Evolutionary conservation across 257 asterid species (phyloP).

Genomic region (Salvia hispanica): DNA sequence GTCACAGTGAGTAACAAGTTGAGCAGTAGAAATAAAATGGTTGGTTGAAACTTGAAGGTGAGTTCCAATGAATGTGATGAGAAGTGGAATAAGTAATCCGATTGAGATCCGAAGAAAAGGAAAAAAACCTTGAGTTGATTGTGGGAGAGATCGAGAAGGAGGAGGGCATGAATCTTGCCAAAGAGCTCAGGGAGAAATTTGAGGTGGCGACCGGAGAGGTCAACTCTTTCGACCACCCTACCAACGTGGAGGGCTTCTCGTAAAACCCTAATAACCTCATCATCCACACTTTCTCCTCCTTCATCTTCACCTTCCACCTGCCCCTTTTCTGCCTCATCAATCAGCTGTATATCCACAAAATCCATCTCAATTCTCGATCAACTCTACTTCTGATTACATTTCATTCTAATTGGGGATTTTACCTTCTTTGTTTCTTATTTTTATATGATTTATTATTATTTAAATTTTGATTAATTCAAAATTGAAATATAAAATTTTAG

Average conservation of each 20-base stretch:
- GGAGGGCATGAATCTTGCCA: constrained; percentile 46
- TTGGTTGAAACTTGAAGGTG: neutral
- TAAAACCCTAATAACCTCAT: constrained; percentile 42
- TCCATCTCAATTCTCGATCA: constrained; percentile 15
- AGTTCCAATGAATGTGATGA: neutral
- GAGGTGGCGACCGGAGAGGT: constrained; percentile 55
- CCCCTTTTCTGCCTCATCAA: neutral
- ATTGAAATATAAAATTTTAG: too few relatives aligned
- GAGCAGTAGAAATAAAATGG: neutral
- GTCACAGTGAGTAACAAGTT: neutral
- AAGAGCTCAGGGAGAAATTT: constrained; percentile 49
- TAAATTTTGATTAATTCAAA: too few relatives aligned
- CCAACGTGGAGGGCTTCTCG: constrained; percentile 29
- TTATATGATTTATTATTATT: too few relatives aligned
- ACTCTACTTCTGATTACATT: neutral
- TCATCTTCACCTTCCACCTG: neutral
- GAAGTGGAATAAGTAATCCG: neutral
- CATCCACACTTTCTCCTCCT: constrained; percentile 22
- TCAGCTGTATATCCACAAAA: constrained; percentile 36
- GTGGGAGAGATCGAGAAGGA: constrained; percentile 52
- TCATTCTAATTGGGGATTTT: neutral
- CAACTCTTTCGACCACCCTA: constrained; percentile 35
- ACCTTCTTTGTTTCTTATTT: too few relatives aligned
- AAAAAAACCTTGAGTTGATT: constrained; percentile 52
- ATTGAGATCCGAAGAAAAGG: neutral